Percentiles rank a stretch among this genome's conserved stretches.
These are phyloP conservation scores for Trichoderma polysporum DNA, from an alignment of 2,329 filamentous ascomycete genomes.

Conservation along the genomic window DNA sequence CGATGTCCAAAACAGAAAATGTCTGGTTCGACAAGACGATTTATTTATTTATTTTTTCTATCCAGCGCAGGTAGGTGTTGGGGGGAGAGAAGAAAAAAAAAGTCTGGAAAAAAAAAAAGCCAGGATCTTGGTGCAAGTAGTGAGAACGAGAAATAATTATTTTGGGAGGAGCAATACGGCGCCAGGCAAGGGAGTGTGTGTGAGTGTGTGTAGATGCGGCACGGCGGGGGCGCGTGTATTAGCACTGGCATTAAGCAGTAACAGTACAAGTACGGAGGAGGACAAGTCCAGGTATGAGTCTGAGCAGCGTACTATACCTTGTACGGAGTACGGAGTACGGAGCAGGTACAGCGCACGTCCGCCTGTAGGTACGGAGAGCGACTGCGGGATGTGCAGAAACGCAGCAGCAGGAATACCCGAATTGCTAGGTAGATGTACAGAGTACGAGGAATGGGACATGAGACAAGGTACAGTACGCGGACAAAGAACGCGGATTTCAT, in stretches of 20 bases:
- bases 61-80: slow-evolving; percentile 23
- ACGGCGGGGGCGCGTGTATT: slow-evolving; percentile 21
- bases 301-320: slow-evolving; percentile 1
- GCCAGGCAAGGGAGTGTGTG: slow-evolving; percentile 21
- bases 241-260: background rate
- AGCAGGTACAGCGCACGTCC: background rate
- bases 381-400: background rate
- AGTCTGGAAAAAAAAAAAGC: slow-evolving; percentile 11
- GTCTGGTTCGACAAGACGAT: slow-evolving; percentile 7
- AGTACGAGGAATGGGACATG: background rate
- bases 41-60: background rate
- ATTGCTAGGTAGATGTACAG: too few species aligned
- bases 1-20: background rate
- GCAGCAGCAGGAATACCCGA: too few species aligned
- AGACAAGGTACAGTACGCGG: background rate
- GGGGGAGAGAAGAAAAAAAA: slow-evolving; percentile 11
- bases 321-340: slow-evolving; percentile 7
- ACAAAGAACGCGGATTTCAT: background rate
- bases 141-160: slow-evolving; percentile 23
- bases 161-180: slow-evolving; percentile 25
- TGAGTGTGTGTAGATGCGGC: slow-evolving; percentile 23
- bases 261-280: background rate
- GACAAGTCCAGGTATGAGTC: background rate
- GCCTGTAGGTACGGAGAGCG: background rate
- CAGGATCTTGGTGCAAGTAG: slow-evolving; percentile 18